Base-by-base conservation (phyloP, 495 filamentous ascomycete species). In the Terfezia boudieri region DNA sequence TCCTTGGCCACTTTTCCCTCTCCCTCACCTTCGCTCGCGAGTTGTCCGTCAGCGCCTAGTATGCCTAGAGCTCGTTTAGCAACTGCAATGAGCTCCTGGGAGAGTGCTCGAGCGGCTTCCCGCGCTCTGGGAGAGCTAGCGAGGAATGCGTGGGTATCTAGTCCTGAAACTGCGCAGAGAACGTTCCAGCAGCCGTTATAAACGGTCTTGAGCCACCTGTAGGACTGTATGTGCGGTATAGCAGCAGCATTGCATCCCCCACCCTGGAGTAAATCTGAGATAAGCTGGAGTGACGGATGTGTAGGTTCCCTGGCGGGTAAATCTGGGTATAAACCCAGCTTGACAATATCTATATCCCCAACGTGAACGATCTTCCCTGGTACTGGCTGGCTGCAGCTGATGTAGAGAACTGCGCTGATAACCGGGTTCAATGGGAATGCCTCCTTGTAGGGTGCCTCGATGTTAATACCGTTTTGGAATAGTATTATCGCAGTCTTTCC, bases 381-480 rank as follows among this genome's bases (percentile, higher is more conserved):
- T 4, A 53, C 36, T 0, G 64, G 64, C 59, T 81, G 73, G 20
- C 67, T 69, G 0, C 71, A 65, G 46, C 71, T 70, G 51, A 74
- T 75, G n/a, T 73, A 64, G 12, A 66, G 68, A 17, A 82, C 70
- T 5, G 75, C 73, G 3, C 71, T 74, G 6, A 81, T 62, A 32
- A 76, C 58, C 3, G 70, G 63, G 53, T 75, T 81, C 0, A 55
- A 16, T 0, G 77, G 76, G 58, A 76, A 80, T 0, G 63, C 61
- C 2, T 57, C 52, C 36, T 74, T 56, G 12, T 80, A 57, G 0
- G 76, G 78, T 4, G 67, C 68, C 58, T 81, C 78, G 58, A 82
- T 79, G 58, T 76, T 75, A 11, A 82, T 67, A 2, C 78, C 79
- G 57, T 81, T 82, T 60, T 82, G 79, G 36, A 76, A 67, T 1